Base-by-base conservation (phyloP, 2,329 filamentous ascomycete genomes). In the Nectriaceae sp. region DNA sequence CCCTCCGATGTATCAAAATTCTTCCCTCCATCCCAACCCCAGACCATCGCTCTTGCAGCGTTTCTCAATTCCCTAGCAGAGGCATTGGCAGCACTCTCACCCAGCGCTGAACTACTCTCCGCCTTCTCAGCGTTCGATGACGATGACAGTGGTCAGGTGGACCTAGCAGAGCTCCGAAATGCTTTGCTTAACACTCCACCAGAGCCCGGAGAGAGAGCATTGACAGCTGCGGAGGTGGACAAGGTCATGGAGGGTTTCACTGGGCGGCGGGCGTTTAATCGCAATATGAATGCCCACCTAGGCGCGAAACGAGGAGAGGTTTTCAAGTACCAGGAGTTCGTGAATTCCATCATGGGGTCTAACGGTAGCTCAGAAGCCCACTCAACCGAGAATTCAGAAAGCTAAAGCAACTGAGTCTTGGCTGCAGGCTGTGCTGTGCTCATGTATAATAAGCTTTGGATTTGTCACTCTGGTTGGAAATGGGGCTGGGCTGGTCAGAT, bases 121-220 rank as follows among this genome's bases (percentile, higher is more conserved):
- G 94, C 94, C 0, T 93, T 99, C 59, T 90, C 90, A 2, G 94
- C 94, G 0, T 97, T 97, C 65, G 94, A 99, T 64, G 89, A 96
- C 53, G 91, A 96, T 54, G 94, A 99, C 66, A 94, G 89, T 61
- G 94, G 94, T 3, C 91, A 97, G 69, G 84, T 97, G 33, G 91
- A 97, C 65, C 73, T 96, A 18, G 80, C 75, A 0, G 90, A 96
- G 68, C 72, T 99, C 53, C 84, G 88, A 39, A 89, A 94, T 59
- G 90, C 93, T 0, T 69, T 99, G 38, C 71, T 97, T 35, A 82
- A 91, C 56, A 96, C 91, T 1, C 84, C 85, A 1, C 89, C 90
- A 0, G 90, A 96, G 57, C 77, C 82, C 0, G 89, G 89, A 16
- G 79, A 83, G 66, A 75, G 74, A 33, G 70, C 79, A 0, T 70